phyloP scores from a whole-genome alignment of 768 basidiomycete genomes.

The Saitozyma podzolica region DNA sequence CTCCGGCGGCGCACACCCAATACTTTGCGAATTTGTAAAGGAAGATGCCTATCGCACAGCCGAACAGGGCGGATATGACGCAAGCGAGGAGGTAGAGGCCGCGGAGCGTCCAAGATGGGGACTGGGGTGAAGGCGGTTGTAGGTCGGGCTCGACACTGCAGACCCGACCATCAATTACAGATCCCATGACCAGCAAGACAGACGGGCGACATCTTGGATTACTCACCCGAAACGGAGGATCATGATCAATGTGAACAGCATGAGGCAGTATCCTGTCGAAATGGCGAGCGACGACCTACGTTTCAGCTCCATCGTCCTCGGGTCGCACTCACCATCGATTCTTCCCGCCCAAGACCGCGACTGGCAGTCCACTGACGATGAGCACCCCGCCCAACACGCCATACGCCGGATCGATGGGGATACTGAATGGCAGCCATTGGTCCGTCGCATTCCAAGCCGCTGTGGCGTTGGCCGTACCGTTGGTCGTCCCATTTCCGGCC shows the following conservation, averaged over 20 bases:
- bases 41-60: constrained; percentile 83
- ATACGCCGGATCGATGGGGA: constrained; percentile 81
- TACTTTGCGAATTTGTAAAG: constrained; percentile 89
- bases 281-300: constrained; percentile 88
- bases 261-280: constrained; percentile 83
- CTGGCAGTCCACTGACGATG: constrained; percentile 84
- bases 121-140: constrained; percentile 56
- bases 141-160: constrained; percentile 76
- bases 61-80: constrained; percentile 75
- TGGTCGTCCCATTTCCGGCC: constrained; percentile 17
- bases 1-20: constrained; percentile 69
- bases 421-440: constrained; percentile 57
- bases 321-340: constrained; percentile 73
- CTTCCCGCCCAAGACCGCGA: constrained; percentile 90
- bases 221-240: constrained; percentile 57
- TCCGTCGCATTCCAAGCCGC: constrained; percentile 48
- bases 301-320: constrained; percentile 9
- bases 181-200: neutral
- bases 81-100: constrained; percentile 87
- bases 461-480: constrained; percentile 14
- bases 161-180: neutral
- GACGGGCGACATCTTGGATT: neutral
- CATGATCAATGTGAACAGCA: constrained; percentile 81
- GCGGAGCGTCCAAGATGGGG: constrained; percentile 73
- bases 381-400: constrained; percentile 83